These are phyloP conservation scores for Populus trichocarpa DNA, from an alignment of 441 rosid genomes.

Conservation along the genomic window DNA sequence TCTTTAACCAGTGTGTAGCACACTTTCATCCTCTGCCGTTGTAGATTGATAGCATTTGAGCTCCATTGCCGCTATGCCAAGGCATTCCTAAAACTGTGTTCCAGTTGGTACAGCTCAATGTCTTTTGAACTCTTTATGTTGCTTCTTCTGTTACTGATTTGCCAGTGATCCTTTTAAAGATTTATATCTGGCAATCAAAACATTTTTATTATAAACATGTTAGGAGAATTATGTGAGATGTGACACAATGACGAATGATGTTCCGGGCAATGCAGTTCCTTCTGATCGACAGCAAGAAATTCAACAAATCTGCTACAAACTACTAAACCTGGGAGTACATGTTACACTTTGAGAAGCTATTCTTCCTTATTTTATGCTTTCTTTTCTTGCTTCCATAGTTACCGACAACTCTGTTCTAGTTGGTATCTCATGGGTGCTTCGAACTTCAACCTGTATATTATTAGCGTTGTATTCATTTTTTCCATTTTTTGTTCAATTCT, in stretches of 20 bases:
- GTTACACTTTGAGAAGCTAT: constrained; percentile 24
- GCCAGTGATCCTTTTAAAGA: constrained; percentile 9
- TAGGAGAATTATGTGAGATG: constrained; percentile 54
- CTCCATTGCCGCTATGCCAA: background rate
- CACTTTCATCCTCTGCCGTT: background rate
- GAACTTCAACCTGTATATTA: no score
- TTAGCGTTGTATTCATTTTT: no score
- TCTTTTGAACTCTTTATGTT: constrained; percentile 4
- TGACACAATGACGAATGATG: constrained; percentile 69
- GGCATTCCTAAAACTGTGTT: constrained; percentile 1
- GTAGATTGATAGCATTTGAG: no score
- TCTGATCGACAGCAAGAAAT: constrained; percentile 50
- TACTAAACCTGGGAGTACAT: constrained; percentile 55
- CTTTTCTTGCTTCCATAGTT: background rate
- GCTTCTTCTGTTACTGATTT: background rate
- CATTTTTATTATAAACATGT: constrained; percentile 11
- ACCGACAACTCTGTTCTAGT: no score
- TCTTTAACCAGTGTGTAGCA: background rate
- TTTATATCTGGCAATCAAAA: constrained; percentile 1
- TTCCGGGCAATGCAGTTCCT: constrained; percentile 86
- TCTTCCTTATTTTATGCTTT: background rate
- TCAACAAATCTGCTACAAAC: constrained; percentile 63
- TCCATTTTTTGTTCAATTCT: no score
- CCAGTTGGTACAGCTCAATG: background rate
- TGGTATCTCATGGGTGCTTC: no score